These are phyloP conservation scores for Pyricularia pennisetigena DNA, from an alignment of 2,329 filamentous ascomycete species.

Conservation along the genomic window DNA sequence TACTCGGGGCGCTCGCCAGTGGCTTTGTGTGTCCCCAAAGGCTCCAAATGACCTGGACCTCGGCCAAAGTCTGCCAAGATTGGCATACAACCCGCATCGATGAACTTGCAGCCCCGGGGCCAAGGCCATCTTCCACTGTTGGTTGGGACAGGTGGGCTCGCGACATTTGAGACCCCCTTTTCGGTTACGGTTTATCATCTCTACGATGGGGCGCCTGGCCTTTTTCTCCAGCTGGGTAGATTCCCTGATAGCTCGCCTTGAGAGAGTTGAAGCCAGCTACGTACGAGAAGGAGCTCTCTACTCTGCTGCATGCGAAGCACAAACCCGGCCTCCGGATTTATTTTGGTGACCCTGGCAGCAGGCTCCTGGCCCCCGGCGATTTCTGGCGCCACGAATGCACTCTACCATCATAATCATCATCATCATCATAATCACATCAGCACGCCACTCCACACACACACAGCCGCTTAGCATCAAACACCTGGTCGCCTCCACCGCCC, in stretches of 20 bases:
- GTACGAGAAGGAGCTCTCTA: not conserved
- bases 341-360: not conserved
- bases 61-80: not conserved
- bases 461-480: not conserved
- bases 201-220: not conserved
- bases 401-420: not conserved
- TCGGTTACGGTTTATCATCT: not conserved
- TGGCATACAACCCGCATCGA: not conserved
- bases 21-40: not conserved
- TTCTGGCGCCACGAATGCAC: not conserved
- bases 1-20: not conserved
- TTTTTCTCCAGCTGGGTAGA: not conserved
- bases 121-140: not conserved
- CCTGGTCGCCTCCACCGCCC: not conserved
- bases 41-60: not conserved
- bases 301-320: not conserved
- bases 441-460: not conserved
- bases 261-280: not conserved
- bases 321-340: not conserved
- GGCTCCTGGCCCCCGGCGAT: not conserved
- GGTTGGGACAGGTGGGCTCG: not conserved
- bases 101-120: not conserved
- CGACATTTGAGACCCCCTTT: not conserved
- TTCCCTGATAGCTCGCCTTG: not conserved
- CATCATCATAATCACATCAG: not conserved